A percentile compares a stretch with the other conserved stretches of the same genome.
These are phyloP conservation scores for Durusdinium trenchii DNA, from an alignment of 73 alveolate genomes.

Conservation along the genomic window DNA sequence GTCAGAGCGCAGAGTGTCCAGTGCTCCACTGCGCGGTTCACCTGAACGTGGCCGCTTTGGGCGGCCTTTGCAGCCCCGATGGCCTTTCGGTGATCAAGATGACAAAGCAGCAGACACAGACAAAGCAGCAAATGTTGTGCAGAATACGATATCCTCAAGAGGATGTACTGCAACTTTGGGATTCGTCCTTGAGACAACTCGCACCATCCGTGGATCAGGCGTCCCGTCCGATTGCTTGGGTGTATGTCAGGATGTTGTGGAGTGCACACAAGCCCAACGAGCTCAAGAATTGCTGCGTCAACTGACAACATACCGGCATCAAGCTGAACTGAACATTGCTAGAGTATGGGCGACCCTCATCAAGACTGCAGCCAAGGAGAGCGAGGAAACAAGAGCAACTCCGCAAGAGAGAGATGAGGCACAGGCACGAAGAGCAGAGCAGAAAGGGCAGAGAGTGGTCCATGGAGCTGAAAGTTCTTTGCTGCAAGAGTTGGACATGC, in stretches of 20 bases:
- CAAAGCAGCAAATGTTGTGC: background rate
- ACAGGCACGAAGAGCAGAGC: background rate
- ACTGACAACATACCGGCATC: slow-evolving; percentile 13
- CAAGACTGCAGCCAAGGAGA: background rate
- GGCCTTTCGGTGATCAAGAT: background rate
- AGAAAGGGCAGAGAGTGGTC: background rate
- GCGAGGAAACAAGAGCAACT: background rate
- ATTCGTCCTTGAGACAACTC: background rate
- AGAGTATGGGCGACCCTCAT: slow-evolving; percentile 24
- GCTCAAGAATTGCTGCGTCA: slow-evolving; percentile 17
- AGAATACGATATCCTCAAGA: background rate
- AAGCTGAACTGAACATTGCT: slow-evolving; percentile 15
- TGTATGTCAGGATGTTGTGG: background rate
- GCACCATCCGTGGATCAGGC: background rate
- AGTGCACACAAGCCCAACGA: background rate
- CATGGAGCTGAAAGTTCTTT: background rate
- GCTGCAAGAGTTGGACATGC: background rate
- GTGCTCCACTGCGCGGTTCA: slow-evolving; percentile 1
- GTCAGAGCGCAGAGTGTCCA: background rate
- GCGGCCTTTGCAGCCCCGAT: slow-evolving; percentile 22
- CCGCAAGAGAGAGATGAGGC: background rate
- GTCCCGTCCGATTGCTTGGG: background rate
- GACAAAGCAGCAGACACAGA: background rate
- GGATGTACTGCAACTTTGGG: background rate
- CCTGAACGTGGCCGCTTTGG: slow-evolving; percentile 17